Conservation (phyloP, 805 yeast genomes). For the Sugiyamaella floridensis region DNA sequence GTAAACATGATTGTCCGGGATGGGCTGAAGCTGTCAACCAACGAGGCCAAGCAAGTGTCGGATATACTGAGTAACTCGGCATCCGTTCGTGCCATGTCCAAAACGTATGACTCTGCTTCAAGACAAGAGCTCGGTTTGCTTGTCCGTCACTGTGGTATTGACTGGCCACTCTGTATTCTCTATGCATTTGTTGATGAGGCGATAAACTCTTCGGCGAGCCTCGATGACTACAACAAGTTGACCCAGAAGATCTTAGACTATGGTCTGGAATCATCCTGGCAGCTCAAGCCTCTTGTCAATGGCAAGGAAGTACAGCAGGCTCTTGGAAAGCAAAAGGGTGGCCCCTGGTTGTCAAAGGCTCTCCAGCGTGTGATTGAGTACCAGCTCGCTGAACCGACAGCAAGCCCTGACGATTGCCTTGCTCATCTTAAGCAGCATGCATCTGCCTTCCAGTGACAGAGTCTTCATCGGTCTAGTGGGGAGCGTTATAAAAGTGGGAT, state of each 20-base stretch:
- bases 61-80: constrained; percentile 35
- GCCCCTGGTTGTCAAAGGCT: constrained; percentile 73
- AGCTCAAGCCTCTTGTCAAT: constrained; percentile 55
- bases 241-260: constrained; percentile 27
- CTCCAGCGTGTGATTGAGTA: constrained; percentile 53
- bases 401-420: constrained; percentile 48
- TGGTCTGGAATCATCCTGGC: constrained; percentile 39
- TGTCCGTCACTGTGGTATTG: constrained; percentile 47
- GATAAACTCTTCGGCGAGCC: constrained; percentile 23
- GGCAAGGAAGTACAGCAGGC: constrained; percentile 55
- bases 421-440: constrained; percentile 24
- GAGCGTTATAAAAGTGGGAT: background rate
- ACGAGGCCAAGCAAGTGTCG: constrained; percentile 46
- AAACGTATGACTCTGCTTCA: constrained; percentile 20
- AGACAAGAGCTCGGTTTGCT: constrained; percentile 52
- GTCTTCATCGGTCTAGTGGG: background rate
- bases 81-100: constrained; percentile 21
- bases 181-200: constrained; percentile 29
- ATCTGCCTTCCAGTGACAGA: no score
- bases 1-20: constrained; percentile 52
- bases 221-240: constrained; percentile 18
- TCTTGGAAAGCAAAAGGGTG: constrained; percentile 54
- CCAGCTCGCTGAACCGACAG: constrained; percentile 71
- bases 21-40: constrained; percentile 59
- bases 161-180: constrained; percentile 42